Percentiles rank a stretch among this genome's conserved stretches.
These are phyloP conservation scores for Skeletonema grethae DNA, from an alignment of 108 stramenopile genomes.

Conservation along the genomic window DNA sequence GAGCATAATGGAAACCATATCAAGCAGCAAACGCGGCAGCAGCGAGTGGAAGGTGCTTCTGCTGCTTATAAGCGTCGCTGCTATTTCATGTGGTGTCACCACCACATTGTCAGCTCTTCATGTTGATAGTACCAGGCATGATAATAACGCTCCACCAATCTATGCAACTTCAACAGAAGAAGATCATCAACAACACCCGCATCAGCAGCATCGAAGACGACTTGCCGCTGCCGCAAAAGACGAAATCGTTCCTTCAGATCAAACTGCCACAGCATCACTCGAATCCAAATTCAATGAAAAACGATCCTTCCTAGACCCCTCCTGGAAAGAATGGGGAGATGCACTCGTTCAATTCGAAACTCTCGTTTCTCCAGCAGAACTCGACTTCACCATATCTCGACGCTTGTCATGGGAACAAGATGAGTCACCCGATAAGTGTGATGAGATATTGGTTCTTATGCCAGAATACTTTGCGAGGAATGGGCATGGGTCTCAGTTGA, in stretches of 20 bases:
- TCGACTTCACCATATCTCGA: background rate
- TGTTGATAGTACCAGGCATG: background rate
- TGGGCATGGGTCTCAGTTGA: conserved; percentile 19
- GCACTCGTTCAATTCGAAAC: conserved; percentile 6
- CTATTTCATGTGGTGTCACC: background rate
- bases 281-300: background rate
- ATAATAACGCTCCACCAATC: background rate
- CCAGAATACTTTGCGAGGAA: conserved; percentile 19
- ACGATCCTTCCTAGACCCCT: background rate
- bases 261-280: background rate
- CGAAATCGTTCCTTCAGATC: background rate
- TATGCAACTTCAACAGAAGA: background rate
- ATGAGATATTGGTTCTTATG: conserved; percentile 25
- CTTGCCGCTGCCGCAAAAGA: background rate
- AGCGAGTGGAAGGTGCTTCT: background rate
- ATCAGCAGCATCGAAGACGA: background rate
- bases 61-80: background rate
- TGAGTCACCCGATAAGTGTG: conserved; percentile 8
- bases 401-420: conserved; percentile 1
- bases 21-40: background rate
- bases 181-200: background rate
- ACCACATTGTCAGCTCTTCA: background rate
- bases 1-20: background rate
- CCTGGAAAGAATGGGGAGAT: conserved; percentile 5
- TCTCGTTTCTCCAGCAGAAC: background rate